Percentiles rank a stretch among this genome's conserved stretches.
These are phyloP conservation scores for Plenodomus biglobosus DNA, from an alignment of 2,329 filamentous ascomycete genomes.

Conservation along the genomic window DNA sequence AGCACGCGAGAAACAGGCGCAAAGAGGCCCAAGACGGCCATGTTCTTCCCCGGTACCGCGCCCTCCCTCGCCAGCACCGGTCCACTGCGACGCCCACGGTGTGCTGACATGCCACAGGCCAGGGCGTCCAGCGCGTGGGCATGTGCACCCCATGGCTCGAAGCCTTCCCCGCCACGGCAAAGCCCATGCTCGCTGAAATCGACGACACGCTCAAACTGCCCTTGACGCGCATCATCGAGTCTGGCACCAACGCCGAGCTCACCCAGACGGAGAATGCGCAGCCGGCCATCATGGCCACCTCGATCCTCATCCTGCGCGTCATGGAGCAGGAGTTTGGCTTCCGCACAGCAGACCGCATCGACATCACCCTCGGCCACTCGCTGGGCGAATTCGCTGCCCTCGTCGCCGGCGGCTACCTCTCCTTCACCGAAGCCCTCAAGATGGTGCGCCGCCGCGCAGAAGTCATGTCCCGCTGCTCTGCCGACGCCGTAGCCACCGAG, in stretches of 20 bases:
- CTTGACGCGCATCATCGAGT: slow-evolving; percentile 74
- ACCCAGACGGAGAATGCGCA: slow-evolving; percentile 86
- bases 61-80: neutral
- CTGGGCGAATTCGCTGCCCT: slow-evolving; percentile 91
- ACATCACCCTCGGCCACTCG: slow-evolving; percentile 86
- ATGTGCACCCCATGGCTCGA: slow-evolving; percentile 86
- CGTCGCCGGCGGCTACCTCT: slow-evolving; percentile 78
- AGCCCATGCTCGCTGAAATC: slow-evolving; percentile 80
- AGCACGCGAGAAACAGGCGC: slow-evolving; percentile 17
- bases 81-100: neutral
- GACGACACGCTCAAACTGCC: slow-evolving; percentile 74
- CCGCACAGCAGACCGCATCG: slow-evolving; percentile 66
- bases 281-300: slow-evolving; percentile 94
- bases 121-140: slow-evolving; percentile 85
- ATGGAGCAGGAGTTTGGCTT: slow-evolving; percentile 86
- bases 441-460: slow-evolving; percentile 78
- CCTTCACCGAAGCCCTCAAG: slow-evolving; percentile 74
- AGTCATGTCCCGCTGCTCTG: slow-evolving; percentile 78
- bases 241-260: slow-evolving; percentile 74
- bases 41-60: slow-evolving; percentile 43
- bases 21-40: slow-evolving; percentile 42
- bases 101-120: slow-evolving; percentile 57
- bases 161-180: slow-evolving; percentile 76
- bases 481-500: slow-evolving; percentile 63
- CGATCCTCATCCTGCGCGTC: slow-evolving; percentile 83